Evolutionary conservation across 305 asterid species (phyloP).

Genomic region (Fraxinus dipetala): DNA sequence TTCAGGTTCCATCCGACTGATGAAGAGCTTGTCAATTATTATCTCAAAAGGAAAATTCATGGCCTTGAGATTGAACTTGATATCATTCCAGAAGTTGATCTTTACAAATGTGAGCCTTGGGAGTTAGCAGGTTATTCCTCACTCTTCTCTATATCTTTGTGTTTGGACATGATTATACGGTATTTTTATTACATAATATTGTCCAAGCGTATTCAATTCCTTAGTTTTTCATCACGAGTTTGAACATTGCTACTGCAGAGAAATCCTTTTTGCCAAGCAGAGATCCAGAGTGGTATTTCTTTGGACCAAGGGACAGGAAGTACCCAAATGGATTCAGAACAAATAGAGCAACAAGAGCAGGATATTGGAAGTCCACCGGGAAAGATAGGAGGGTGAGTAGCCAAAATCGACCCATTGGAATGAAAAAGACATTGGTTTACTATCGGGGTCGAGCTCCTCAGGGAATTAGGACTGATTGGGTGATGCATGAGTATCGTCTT

Average conservation of each 20-base stretch:
- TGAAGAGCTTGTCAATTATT: constrained; percentile 87
- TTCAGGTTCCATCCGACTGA: constrained; percentile 97
- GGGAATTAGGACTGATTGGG: constrained; percentile 93
- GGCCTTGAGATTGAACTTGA: constrained; percentile 87
- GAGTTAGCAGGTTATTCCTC: constrained; percentile 70
- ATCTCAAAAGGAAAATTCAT: constrained; percentile 77
- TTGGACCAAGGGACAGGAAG: constrained; percentile 95
- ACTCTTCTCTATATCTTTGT: not conserved
- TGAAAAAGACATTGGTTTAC: constrained; percentile 93
- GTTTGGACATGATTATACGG: not conserved
- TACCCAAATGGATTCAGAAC: constrained; percentile 95
- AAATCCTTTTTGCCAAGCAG: constrained; percentile 89
- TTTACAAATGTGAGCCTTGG: constrained; percentile 98
- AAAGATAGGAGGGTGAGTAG: constrained; percentile 73
- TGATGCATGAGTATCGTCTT: constrained; percentile 91
- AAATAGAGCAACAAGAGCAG: constrained; percentile 86
- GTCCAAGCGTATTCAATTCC: not conserved
- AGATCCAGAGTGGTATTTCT: constrained; percentile 97
- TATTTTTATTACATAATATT: no score
- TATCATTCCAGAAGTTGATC: constrained; percentile 93
- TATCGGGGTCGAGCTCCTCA: constrained; percentile 91
- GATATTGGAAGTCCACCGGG: constrained; percentile 95
- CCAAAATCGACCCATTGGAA: constrained; percentile 75
- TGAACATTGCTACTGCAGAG: constrained; percentile 41
- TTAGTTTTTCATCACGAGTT: not conserved